Evolutionary conservation across 176 grass and related monocot genomes (phyloP).

Genomic region (Carex parvula): DNA sequence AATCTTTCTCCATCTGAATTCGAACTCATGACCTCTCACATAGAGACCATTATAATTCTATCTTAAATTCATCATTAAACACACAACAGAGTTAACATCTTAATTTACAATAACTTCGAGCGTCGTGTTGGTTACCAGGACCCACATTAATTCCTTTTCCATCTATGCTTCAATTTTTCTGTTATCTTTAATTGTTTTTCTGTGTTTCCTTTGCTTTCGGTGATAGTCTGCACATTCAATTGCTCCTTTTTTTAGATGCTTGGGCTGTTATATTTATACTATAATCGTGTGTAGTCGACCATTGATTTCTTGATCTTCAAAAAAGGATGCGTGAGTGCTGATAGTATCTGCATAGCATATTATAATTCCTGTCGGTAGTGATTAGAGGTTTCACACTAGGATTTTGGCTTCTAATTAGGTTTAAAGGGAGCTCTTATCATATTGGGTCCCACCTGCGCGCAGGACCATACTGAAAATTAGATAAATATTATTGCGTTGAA

Average conservation of each 20-base stretch:
- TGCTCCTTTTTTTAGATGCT: not conserved
- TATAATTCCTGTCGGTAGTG: not conserved
- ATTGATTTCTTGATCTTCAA: not conserved
- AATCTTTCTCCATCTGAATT: too few species aligned
- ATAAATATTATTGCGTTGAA: not conserved
- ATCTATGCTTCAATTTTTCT: not conserved
- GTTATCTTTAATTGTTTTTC: not conserved
- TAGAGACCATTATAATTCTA: not conserved
- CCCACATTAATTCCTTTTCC: not conserved
- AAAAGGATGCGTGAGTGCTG: not conserved
- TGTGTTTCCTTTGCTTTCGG: conserved; percentile 2
- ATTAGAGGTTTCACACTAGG: not conserved
- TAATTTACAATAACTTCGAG: not conserved
- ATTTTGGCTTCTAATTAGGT: not conserved
- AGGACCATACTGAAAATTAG: not conserved
- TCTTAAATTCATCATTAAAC: not conserved
- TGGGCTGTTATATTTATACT: not conserved
- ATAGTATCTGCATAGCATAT: not conserved
- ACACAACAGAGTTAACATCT: not conserved
- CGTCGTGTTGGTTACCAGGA: too few species aligned
- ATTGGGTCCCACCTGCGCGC: not conserved
- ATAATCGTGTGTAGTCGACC: not conserved
- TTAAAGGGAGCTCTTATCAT: not conserved
- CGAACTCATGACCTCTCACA: too few species aligned
- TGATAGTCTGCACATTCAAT: not conserved